Evolutionary conservation across 106 monocot species (phyloP), one percentile per base, ranked within the genome.

Genomic region (Agapanthus africanus): DNA sequence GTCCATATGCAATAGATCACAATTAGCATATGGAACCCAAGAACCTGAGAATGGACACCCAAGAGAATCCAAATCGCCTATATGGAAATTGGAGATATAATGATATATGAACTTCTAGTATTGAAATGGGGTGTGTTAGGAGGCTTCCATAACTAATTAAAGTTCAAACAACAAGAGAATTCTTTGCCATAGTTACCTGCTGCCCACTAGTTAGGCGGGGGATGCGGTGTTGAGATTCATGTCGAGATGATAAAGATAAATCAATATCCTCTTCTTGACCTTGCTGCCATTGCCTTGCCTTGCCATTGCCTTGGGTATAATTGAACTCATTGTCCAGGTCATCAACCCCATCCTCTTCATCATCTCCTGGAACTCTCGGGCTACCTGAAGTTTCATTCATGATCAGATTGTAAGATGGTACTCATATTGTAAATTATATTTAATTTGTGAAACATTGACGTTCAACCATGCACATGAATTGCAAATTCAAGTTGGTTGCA

Each of bases 271-370:
- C 79, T 21, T 68, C 72, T 27, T 68, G 40, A 44, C 74, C 78
- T 13, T 67, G 67, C 83, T 78, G 79, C 37, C 70, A 63, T 34
- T 42, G 62, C 44, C 25, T 50, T 61, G 47, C 30, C 76, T 81
- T 86, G 33, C 74, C 81, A 65, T 56, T 69, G 22, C 76, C 72
- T 67, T 85, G 78, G 23, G 73, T 64, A 62, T 81, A 66, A 70
- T 73, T 82, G 47, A 93, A 86, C 63, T 93, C 93, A 71, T 90
- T 87, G 69, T 93, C 86, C n/a, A 93, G 54, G 71, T 93, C 93
- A 80, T 93, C 93, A 63, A 80, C 80, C 59, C 84, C 84, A 37
- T 90, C 93, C 70, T 93, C 93, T 36, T 93, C 93, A 33, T 93
- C 93, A 76, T 93, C 89, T 69, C 93, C 90, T 23, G 85, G 84